Conservation (phyloP, 768 basidiomycete species). For the Kwoniella dendrophila region DNA sequence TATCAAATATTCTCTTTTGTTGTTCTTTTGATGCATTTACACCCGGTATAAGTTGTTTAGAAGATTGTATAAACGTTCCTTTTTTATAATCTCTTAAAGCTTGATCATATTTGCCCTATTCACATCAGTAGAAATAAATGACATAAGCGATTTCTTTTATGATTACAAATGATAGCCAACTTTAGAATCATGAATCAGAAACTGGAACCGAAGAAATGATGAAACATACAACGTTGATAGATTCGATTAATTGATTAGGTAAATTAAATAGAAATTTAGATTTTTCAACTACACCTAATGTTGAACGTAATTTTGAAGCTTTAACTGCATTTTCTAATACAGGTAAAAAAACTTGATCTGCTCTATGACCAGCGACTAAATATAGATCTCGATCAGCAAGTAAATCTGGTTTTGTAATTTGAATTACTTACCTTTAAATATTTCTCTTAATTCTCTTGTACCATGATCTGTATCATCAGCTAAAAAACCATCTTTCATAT, state of each 20-base stretch:
- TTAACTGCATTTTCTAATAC: constrained; percentile 94
- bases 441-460: constrained; percentile 76
- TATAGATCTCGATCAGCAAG: no score
- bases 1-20: constrained; percentile 89
- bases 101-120: constrained; percentile 86
- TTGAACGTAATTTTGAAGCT: constrained; percentile 86
- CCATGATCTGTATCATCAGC: constrained; percentile 76
- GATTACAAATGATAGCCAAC: not conserved
- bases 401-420: no score
- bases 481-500: constrained; percentile 89
- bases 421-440: constrained; percentile 81
- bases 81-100: constrained; percentile 97
- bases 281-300: constrained; percentile 90
- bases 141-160: not conserved
- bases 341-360: constrained; percentile 92
- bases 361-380: constrained; percentile 84
- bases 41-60: constrained; percentile 78
- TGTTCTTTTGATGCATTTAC: constrained; percentile 63
- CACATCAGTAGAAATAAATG: not conserved
- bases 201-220: not conserved
- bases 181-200: not conserved
- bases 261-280: constrained; percentile 99
- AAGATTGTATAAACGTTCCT: constrained; percentile 85
- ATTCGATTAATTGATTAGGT: constrained; percentile 85
- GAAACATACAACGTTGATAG: constrained; percentile 75